Base-by-base conservation (phyloP, 352 stramenopile genomes). In the Phytophthora hybrid region DNA sequence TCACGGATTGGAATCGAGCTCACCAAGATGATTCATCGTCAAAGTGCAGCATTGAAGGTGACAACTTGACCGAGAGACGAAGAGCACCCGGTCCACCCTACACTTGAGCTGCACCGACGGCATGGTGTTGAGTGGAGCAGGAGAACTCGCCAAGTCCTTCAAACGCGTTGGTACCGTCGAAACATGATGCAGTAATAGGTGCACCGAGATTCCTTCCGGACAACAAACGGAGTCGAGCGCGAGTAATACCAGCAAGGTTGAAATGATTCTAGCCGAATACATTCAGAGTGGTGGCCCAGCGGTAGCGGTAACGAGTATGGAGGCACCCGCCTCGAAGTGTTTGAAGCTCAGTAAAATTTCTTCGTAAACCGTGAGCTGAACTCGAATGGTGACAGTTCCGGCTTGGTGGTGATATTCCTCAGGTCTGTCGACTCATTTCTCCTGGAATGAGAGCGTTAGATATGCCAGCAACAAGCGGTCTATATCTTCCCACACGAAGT, bases 51-150 rank as follows among this genome's bases (percentile, higher is more conserved):
- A 9, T 41, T 19, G 37, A 72, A n/a, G 37, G 18, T 26, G 52
- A 47, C 63, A 63, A 63, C 34, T 57, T 72, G 58, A 46, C 46
- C 19, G 55, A 44, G 32, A 21, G 44, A 61, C 47, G 34, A 21
- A 7, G 16, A 56, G 49, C 14, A 59, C 32, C 32, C 32, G 5
- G n/a, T 37, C 14, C 6, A 51, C 49, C 21, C 41, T 34, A 56
- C 21, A 31, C 29, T 32, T 21, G 39, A 59, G 52, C 55, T 54
- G 46, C 34, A 65, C 59, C 31, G 34, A 69, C 16, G 14, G 37
- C 66, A 59, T 39, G 53, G 32, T 57, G 62, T 41, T 61, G 49
- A n/a, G 13, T 55, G 61, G 31, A 64, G 46, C 46, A 49, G 47
- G 18, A 54, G 18, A 29, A 18, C 47, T 54, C 47, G 18, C 47